Base-by-base conservation (phyloP, 371 early-diverging fungal species). In the Neoconidiobolus thromboides region DNA sequence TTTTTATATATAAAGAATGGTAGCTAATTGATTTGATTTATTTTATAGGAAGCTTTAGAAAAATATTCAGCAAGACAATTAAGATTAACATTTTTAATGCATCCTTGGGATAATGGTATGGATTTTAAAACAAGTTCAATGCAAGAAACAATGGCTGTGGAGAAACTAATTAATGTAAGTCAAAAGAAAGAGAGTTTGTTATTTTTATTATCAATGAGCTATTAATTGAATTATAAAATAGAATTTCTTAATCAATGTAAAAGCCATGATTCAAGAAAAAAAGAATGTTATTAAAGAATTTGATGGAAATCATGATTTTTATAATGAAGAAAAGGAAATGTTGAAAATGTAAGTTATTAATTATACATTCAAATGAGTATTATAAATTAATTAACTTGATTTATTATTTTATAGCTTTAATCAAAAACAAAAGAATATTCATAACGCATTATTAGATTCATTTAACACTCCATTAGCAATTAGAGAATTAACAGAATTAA, bases 41-140 rank as follows among this genome's bases (percentile, higher is more conserved):
- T 51, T 53, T 39, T 38, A 53, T 58, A 79, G 72, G 90, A 97
- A 68, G 91, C 93, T 14, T 76, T 99, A 51, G 72, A 83, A 60
- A 82, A 78, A 60, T 81, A 86, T 69, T 78, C 89, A 4, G 76
- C 96, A 4, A 76, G 89, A 43, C 94, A 96, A 72, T 72, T 99
- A 52, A 86, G 99, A 62, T 71, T 93, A 60, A 81, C 94, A 76
- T 98, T 97, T 76, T 74, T 99, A 65, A 71, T 88, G 49, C 88
- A 93, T 62, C 80, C 80, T 57, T 99, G 98, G 98, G 81, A 87
- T 68, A 72, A 80, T 41, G 80, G 83, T 57, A 81, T 98, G 75
- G 93, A 93, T 69, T 99, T 86, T 72, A 84, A 88, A 61, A 73
- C 76, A 48, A 75, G 82, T 15, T 77, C 87, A 43, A 79, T 98